These are phyloP conservation scores for Coprinopsis cinerea DNA, from an alignment of 768 basidiomycete species.

Conservation along the genomic window DNA sequence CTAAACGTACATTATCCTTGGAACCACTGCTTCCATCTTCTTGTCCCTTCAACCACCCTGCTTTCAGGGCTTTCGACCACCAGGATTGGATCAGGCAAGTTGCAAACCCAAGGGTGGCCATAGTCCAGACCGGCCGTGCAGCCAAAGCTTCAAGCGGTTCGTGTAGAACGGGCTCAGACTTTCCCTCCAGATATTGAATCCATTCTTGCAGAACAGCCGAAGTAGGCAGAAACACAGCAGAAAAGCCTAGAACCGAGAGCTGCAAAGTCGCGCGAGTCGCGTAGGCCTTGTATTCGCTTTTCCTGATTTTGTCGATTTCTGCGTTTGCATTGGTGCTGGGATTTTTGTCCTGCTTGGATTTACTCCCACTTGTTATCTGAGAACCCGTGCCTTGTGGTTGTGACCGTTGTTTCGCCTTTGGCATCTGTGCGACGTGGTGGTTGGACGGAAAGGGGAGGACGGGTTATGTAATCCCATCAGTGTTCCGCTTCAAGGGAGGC, in stretches of 20 bases:
- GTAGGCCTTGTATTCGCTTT: too few species aligned
- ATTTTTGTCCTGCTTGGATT: not conserved
- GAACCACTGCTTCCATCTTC: conserved; percentile 37
- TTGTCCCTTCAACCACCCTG: conserved; percentile 47
- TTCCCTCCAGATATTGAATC: conserved; percentile 25
- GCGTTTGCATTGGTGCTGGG: not conserved
- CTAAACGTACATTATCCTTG: too few species aligned
- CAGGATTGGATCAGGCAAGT: conserved; percentile 51
- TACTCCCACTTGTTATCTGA: not conserved
- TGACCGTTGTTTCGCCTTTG: not conserved
- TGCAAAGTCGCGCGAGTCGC: conserved; percentile 68
- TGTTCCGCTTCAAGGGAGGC: too few species aligned
- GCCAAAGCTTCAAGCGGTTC: conserved; percentile 66
- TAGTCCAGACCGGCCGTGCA: conserved; percentile 47
- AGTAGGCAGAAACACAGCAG: conserved; percentile 66
- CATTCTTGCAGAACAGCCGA: conserved; percentile 39
- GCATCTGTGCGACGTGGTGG: conserved; percentile 1
- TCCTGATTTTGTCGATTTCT: not conserved
- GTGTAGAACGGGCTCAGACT: conserved; percentile 41
- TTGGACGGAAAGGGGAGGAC: not conserved
- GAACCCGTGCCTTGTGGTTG: not conserved
- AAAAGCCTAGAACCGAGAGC: conserved; percentile 57
- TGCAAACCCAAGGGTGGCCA: conserved; percentile 53
- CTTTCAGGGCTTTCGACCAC: conserved; percentile 67
- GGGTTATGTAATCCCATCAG: not conserved